Percentiles rank a stretch among this genome's conserved stretches.
Evolutionary conservation across 495 filamentous ascomycete species (phyloP).

Genomic region (Extremus antarcticus): DNA sequence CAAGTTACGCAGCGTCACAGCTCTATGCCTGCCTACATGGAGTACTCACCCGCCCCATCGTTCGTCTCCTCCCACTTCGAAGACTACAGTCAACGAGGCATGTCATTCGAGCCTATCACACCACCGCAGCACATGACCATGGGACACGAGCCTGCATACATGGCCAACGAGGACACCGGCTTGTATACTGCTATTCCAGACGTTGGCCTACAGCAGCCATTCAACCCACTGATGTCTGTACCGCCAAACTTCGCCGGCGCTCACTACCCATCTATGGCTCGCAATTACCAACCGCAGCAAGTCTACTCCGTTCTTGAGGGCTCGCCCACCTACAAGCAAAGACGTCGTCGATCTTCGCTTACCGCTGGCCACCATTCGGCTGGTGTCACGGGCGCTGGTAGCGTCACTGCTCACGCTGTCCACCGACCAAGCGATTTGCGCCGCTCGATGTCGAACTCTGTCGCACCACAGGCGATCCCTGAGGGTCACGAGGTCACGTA

Average conservation of each 20-base stretch:
- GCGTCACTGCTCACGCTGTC: constrained; percentile 40
- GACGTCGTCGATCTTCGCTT: constrained; percentile 82
- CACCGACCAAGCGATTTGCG: constrained; percentile 77
- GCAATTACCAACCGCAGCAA: constrained; percentile 62
- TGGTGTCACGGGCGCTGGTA: constrained; percentile 42
- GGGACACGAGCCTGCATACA: constrained; percentile 82
- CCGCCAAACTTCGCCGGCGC: constrained; percentile 71
- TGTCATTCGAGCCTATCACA: constrained; percentile 93
- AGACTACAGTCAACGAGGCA: constrained; percentile 90
- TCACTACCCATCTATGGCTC: constrained; percentile 56
- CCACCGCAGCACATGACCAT: constrained; percentile 82
- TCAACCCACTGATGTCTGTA: constrained; percentile 81
- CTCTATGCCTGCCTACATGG: constrained; percentile 94
- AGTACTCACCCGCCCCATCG: constrained; percentile 95
- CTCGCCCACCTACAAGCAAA: constrained; percentile 96
- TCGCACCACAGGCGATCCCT: constrained; percentile 54
- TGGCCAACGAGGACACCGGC: constrained; percentile 93
- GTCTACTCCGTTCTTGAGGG: constrained; percentile 95
- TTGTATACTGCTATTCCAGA: constrained; percentile 92
- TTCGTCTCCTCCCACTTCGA: constrained; percentile 95
- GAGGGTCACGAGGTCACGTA: constrained; percentile 57
- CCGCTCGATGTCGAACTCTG: constrained; percentile 81
- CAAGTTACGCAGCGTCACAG: constrained; percentile 82
- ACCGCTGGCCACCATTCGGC: constrained; percentile 52
- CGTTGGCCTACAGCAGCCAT: constrained; percentile 44